Conservation (phyloP, 176 grass and related monocot genomes). For the Carex kokanica region DNA sequence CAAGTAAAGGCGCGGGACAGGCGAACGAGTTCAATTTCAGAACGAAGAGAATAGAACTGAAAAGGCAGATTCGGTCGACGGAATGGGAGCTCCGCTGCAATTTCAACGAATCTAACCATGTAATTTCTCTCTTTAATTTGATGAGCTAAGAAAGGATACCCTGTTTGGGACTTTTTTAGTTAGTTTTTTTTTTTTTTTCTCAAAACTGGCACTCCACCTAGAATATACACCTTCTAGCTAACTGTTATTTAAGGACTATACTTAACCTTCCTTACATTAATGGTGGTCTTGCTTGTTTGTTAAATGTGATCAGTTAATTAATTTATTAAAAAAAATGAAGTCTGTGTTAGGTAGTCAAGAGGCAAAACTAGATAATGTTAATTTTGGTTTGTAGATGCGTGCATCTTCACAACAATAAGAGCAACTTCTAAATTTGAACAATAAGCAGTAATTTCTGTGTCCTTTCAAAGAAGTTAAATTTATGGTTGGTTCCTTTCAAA, state of each 20-base stretch:
- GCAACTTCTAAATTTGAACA: background rate
- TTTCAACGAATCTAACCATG: constrained; percentile 14
- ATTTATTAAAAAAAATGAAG: background rate
- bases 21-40: background rate
- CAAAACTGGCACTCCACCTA: background rate
- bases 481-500: background rate
- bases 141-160: background rate
- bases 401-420: background rate
- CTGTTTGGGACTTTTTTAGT: background rate
- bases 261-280: background rate
- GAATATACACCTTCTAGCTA: background rate
- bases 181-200: background rate
- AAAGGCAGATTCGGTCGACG: background rate
- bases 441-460: background rate
- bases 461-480: background rate
- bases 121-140: constrained; percentile 9
- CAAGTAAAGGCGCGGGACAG: background rate
- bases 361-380: background rate
- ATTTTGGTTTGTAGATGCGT: background rate
- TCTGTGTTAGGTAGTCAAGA: background rate
- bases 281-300: background rate
- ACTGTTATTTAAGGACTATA: background rate
- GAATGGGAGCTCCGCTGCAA: background rate
- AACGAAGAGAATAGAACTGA: background rate
- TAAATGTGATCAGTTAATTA: background rate